Percentiles rank a stretch among this genome's conserved stretches.
Conservation (phyloP, 352 stramenopile genomes). For the Phytopythium litorale region DNA sequence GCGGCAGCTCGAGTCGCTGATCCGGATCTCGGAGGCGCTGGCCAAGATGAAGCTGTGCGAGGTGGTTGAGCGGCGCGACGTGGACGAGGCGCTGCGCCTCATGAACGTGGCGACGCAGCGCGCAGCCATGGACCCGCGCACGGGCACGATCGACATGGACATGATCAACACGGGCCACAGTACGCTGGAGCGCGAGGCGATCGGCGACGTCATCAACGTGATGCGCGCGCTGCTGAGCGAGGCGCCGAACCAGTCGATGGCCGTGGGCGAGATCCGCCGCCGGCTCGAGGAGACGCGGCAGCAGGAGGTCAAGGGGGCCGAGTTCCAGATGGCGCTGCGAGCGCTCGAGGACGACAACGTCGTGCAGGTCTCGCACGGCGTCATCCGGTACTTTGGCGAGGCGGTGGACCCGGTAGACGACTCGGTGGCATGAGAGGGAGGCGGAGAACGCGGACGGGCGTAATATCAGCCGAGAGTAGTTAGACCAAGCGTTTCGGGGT, state of each 20-base stretch:
- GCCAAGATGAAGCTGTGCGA: constrained; percentile 93
- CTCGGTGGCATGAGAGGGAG: neutral
- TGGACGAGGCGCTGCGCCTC: constrained; percentile 94
- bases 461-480: constrained; percentile 1
- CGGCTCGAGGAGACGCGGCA: constrained; percentile 87
- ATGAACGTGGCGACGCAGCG: constrained; percentile 98
- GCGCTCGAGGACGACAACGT: constrained; percentile 90
- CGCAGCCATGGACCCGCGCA: constrained; percentile 96
- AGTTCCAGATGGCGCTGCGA: constrained; percentile 88
- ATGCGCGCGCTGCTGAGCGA: constrained; percentile 62
- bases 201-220: constrained; percentile 45
- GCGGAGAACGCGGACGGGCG: neutral
- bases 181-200: constrained; percentile 84
- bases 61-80: constrained; percentile 74
- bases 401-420: constrained; percentile 10
- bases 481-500: neutral
- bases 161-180: constrained; percentile 96
- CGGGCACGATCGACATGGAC: constrained; percentile 99
- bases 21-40: constrained; percentile 97
- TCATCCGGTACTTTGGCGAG: constrained; percentile 73
- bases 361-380: constrained; percentile 90
- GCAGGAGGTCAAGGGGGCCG: constrained; percentile 64
- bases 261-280: constrained; percentile 81
- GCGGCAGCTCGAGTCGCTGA: constrained; percentile 97
- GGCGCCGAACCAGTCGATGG: constrained; percentile 63